Base-by-base conservation (phyloP, 2,329 filamentous ascomycete genomes). In the Penicillium sp. region DNA sequence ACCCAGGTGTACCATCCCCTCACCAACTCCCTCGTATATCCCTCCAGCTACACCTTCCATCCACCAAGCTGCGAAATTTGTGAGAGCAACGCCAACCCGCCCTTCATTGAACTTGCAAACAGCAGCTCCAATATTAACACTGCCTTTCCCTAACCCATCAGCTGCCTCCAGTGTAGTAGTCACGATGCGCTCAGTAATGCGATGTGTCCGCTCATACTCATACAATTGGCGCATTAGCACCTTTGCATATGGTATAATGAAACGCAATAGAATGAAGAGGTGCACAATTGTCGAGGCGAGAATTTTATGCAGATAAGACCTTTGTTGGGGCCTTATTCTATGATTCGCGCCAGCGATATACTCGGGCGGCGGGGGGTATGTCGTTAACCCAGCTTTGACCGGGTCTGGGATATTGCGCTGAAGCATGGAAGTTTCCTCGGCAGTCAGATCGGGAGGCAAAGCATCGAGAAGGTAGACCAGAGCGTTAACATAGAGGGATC, bases 11-110 rank as follows among this genome's bases (percentile, higher is more conserved):
- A 73, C 68, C 70, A 85, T 75, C 0, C 83, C 83, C 59, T 85
- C 80, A 1, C 78, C 79, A 36, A 79, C 76, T 6, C 88, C 87
- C 63, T 90, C 86, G 64, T 85, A 84, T 41, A 91, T 76, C 0
- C 88, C 89, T 15, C 85, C 86, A 2, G 84, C 81, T 50, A 91
- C 75, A 21, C 85, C 83, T 60, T 87, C 81, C 1, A 88, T 72
- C 65, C 85, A 81, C 84, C 87, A 91, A 3, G 81, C 70, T 3
- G 81, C 79, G 10, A 83, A 67, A 33, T 84, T 82, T 19, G 81
- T 78, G 23, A 89, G 68, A 3, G 79, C 76, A 59, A 84, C 79
- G 0, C 86, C 86, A n/a, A 89, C 74, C 58, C 80, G 83, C 0
- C 87, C 87, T 58, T 89, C 84, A 23, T 87, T 83, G 73, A 89